Base-by-base conservation (phyloP, 352 stramenopile species). In the Pythium guiyangense region DNA sequence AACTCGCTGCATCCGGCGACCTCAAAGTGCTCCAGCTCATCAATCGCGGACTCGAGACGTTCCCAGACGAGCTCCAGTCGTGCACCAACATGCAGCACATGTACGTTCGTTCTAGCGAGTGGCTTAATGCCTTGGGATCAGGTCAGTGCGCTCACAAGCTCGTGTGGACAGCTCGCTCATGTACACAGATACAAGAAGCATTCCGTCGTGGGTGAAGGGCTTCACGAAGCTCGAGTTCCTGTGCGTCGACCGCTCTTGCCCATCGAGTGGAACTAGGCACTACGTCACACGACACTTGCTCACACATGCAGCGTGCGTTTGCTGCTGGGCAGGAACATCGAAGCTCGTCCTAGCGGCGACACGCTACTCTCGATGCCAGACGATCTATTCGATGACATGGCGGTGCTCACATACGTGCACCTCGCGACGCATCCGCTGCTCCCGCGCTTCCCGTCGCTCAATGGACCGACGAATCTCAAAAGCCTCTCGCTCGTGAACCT, bases 221-320 rank as follows among this genome's bases (percentile, higher is more conserved):
- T 71, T 77, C 57, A 64, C 47, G 26, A 64, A 61, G 3, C 66
- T 83, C 6, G 60, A 79, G 27, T 76, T 70, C n/a, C 17, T 83
- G 73, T 83, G 69, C 27, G 73, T 60, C 4, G 31, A 31, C 25
- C 42, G 12, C 26, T 44, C 3, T 45, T 45, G 39, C 6, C 6
- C 17, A 44, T 44, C 39, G 8, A 17, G 14, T n/a, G 22, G 22
- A 22, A 22, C 22, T 22, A 22, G 22, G 22, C 22, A 22, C 22
- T 22, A 22, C 22, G 20, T 4, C 18, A 9, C 4, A 15, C 2
- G 48, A 17, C 22, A 26, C 48, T 14, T 31, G 20, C 42, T 22
- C 45, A 10, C 18, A 25, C 17, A 17, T 43, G 26, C 27, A 45
- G 25, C 26, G 29, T 27, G 57, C 12, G 18, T 46, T 46, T 54